These are phyloP conservation scores for Biscutella laevigata DNA, from an alignment of 441 rosid genomes.

Conservation along the genomic window DNA sequence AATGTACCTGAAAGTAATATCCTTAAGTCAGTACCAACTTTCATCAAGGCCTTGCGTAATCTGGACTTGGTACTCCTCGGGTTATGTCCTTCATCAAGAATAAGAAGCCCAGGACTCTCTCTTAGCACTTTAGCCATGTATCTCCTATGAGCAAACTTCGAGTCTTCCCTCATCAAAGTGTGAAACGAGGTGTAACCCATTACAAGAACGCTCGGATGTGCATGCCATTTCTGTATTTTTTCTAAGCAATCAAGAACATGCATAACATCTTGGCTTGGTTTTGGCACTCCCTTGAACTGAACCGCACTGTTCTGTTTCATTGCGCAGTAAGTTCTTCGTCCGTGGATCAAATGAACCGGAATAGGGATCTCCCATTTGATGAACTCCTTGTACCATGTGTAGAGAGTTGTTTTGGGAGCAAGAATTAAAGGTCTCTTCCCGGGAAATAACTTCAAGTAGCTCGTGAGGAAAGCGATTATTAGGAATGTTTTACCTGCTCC, in stretches of 20 bases:
- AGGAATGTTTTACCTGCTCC: conserved; percentile 95
- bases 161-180: conserved; percentile 80
- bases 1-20: conserved; percentile 84
- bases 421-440: conserved; percentile 78
- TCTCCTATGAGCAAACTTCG: conserved; percentile 66
- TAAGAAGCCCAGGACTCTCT: conserved; percentile 75
- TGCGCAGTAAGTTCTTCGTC: conserved; percentile 56
- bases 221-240: conserved; percentile 91
- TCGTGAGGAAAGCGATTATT: conserved; percentile 76
- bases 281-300: conserved; percentile 43
- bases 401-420: conserved; percentile 90
- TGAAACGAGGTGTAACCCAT: conserved; percentile 94
- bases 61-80: conserved; percentile 93
- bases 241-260: conserved; percentile 90
- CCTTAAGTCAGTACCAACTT: conserved; percentile 70
- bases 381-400: conserved; percentile 95
- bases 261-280: conserved; percentile 75
- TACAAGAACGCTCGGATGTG: conserved; percentile 81
- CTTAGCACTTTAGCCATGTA: conserved; percentile 85
- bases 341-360: conserved; percentile 83
- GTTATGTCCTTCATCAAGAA: conserved; percentile 94
- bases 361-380: conserved; percentile 84
- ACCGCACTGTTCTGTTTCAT: conserved; percentile 30
- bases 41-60: conserved; percentile 85
- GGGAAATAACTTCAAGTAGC: conserved; percentile 86